These are phyloP conservation scores for Clitocybe nebularis DNA, from an alignment of 1,284 basidiomycete genomes.

Conservation along the genomic window DNA sequence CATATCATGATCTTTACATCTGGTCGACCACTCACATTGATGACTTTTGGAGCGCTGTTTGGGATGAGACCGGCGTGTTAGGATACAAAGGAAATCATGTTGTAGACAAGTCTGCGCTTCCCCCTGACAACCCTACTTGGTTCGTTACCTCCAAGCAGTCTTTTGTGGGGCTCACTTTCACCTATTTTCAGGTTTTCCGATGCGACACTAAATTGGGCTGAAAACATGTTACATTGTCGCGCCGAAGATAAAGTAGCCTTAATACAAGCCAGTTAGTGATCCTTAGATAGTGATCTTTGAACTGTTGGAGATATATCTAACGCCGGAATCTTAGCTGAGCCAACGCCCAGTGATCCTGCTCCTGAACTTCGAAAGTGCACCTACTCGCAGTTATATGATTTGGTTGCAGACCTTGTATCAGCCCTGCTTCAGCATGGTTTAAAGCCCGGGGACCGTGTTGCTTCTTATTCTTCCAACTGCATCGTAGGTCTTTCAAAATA, in stretches of 20 bases:
- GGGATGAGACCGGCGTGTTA: slow-evolving; percentile 69
- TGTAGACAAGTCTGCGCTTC: slow-evolving; percentile 54
- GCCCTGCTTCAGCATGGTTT: slow-evolving; percentile 61
- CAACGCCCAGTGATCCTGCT: slow-evolving; percentile 43
- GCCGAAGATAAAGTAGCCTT: slow-evolving; percentile 63
- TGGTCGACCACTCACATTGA: slow-evolving; percentile 69
- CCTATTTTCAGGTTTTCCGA: slow-evolving; percentile 42
- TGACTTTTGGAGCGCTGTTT: slow-evolving; percentile 74
- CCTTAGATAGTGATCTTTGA: too few relatives aligned
- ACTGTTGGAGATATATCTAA: too few relatives aligned
- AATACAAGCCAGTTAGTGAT: slow-evolving; percentile 70
- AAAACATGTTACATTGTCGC: slow-evolving; percentile 74
- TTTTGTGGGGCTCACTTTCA: slow-evolving; percentile 14
- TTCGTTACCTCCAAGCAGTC: slow-evolving; percentile 26
- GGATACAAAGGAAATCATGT: slow-evolving; percentile 59
- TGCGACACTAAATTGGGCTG: slow-evolving; percentile 78
- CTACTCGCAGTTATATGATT: slow-evolving; percentile 58
- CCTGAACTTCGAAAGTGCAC: slow-evolving; percentile 48
- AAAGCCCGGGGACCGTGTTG: slow-evolving; percentile 70
- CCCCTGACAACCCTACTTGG: slow-evolving; percentile 77
- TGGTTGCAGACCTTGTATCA: slow-evolving; percentile 62
- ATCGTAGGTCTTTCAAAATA: slow-evolving; percentile 54
- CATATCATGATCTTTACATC: slow-evolving; percentile 65
- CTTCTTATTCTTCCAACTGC: slow-evolving; percentile 79
- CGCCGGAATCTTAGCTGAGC: slow-evolving; percentile 52